Conservation (phyloP, 768 basidiomycete genomes). For the Suillus brevipes region DNA sequence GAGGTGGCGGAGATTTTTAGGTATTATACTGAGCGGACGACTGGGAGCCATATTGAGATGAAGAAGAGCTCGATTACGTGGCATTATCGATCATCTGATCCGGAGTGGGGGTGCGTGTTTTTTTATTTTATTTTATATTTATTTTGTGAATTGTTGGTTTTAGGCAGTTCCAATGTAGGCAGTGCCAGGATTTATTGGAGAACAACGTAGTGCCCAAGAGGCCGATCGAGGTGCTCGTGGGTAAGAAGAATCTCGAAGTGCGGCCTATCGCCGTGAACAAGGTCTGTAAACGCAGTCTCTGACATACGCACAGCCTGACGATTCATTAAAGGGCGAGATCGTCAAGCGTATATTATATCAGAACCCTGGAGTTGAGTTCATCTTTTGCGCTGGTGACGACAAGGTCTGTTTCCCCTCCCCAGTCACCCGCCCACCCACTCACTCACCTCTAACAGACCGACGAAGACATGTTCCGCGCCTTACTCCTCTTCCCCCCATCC, state of each 20-base stretch:
- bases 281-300: slow-evolving; percentile 32
- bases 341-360: slow-evolving; percentile 92
- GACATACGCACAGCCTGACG: not conserved
- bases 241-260: slow-evolving; percentile 98
- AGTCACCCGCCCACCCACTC: not conserved
- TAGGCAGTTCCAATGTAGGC: slow-evolving; percentile 91
- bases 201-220: slow-evolving; percentile 90
- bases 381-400: slow-evolving; percentile 98
- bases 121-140: not conserved
- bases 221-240: slow-evolving; percentile 95
- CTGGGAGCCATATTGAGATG: slow-evolving; percentile 93
- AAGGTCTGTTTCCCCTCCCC: slow-evolving; percentile 53
- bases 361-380: slow-evolving; percentile 91
- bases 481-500: slow-evolving; percentile 57
- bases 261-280: slow-evolving; percentile 96
- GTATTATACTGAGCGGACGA: slow-evolving; percentile 96
- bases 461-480: slow-evolving; percentile 98
- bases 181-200: slow-evolving; percentile 94
- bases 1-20: slow-evolving; percentile 95
- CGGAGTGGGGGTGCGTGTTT: slow-evolving; percentile 85
- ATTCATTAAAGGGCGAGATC: slow-evolving; percentile 74
- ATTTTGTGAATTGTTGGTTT: not conserved
- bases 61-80: slow-evolving; percentile 98
- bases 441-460: slow-evolving; percentile 60
- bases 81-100: slow-evolving; percentile 47